Evolutionary conservation across 129 eudicot genomes (phyloP).

Genomic region (Flaveria linearis): DNA sequence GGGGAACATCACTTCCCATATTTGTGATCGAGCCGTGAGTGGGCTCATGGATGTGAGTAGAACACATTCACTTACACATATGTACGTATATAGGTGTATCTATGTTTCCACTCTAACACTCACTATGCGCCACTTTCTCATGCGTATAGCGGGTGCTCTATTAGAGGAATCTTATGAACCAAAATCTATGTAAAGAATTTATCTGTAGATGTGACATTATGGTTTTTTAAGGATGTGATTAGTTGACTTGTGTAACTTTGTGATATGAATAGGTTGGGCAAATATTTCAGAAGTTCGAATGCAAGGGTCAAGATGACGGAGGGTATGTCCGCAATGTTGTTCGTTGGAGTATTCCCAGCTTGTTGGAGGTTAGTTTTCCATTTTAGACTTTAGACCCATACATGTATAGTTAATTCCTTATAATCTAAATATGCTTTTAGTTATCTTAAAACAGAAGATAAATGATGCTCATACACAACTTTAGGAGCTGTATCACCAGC

Average conservation of each 20-base stretch:
- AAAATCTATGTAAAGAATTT: background rate
- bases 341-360: constrained; percentile 74
- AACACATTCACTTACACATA: no score
- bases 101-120: no score
- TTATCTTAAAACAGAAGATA: no score
- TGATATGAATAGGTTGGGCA: constrained; percentile 72
- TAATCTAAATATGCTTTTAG: no score
- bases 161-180: background rate
- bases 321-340: constrained; percentile 84
- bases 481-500: no score
- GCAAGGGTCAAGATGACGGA: constrained; percentile 48
- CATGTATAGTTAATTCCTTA: no score
- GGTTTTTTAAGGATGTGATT: background rate
- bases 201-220: background rate
- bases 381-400: background rate
- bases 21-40: no score
- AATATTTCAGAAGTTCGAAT: constrained; percentile 91
- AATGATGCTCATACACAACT: no score
- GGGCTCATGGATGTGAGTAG: no score
- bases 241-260: constrained; percentile 20
- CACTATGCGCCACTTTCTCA: no score
- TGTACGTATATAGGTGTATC: no score
- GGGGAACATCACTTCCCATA: no score
- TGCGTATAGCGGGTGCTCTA: background rate
- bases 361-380: constrained; percentile 59